A percentile compares a stretch with the other conserved stretches of the same genome.
phyloP scores from a whole-genome alignment of 2,329 filamentous ascomycete genomes.

The Ophiostoma sp. region DNA sequence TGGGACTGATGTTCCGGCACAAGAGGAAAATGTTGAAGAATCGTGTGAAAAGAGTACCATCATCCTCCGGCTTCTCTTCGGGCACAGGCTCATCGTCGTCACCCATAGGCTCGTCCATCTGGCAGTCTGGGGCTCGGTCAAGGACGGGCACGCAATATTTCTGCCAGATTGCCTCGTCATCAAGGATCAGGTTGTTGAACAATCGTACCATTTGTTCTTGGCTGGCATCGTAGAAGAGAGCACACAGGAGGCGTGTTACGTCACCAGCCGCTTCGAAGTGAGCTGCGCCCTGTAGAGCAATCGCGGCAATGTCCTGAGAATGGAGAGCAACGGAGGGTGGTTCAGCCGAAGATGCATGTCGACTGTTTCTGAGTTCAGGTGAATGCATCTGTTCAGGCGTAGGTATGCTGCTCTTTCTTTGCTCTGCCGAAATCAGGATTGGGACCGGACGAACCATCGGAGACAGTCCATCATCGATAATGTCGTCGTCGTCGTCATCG shows the following conservation, averaged over 20 bases:
- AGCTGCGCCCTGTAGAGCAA: constrained; percentile 20
- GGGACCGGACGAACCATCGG: background rate
- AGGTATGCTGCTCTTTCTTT: background rate
- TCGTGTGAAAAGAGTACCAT: constrained; percentile 23
- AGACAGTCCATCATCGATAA: background rate
- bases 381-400: background rate
- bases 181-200: constrained; percentile 4
- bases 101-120: background rate
- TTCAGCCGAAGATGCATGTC: background rate
- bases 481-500: constrained; percentile 1
- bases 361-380: background rate
- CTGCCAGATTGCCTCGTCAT: constrained; percentile 21
- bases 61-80: constrained; percentile 1
- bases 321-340: background rate
- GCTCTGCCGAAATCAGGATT: background rate
- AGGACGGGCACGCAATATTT: constrained; percentile 20
- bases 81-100: background rate
- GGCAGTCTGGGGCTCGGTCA: background rate
- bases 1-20: constrained; percentile 17
- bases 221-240: constrained; percentile 19
- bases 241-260: constrained; percentile 24
- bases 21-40: constrained; percentile 29
- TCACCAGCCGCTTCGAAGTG: constrained; percentile 23
- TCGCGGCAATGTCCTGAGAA: constrained; percentile 18
- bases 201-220: constrained; percentile 17